A percentile compares a stretch with the other conserved stretches of the same genome.
phyloP scores from a whole-genome alignment of 202 grass and related monocot species.

The Setaria italica region DNA sequence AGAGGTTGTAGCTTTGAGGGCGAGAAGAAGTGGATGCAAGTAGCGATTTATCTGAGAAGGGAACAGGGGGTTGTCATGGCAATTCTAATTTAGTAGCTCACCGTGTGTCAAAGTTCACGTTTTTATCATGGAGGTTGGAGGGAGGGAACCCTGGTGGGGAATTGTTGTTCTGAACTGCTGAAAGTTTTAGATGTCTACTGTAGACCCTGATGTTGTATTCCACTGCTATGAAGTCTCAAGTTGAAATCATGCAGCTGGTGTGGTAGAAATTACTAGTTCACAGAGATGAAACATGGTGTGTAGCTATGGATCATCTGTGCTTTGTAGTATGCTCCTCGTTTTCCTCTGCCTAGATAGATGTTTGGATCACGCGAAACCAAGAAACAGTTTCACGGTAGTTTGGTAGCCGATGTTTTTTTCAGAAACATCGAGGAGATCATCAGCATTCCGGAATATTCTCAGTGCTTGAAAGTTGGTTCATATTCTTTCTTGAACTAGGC shows the following conservation, averaged over 20 bases:
- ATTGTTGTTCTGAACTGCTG: not conserved
- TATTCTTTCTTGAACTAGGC: conserved; percentile 8
- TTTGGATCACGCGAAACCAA: not conserved
- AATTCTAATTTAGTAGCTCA: not conserved
- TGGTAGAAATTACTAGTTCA: conserved; percentile 6
- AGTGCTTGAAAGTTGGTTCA: conserved; percentile 11
- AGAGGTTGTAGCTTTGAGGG: not conserved
- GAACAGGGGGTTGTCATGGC: not conserved
- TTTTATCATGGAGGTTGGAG: not conserved
- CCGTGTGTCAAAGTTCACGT: not conserved
- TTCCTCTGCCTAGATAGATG: not conserved
- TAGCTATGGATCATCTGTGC: not conserved
- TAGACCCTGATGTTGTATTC: not conserved
- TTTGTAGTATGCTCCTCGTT: not conserved
- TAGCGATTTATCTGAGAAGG: not conserved
- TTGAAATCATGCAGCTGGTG: not conserved
- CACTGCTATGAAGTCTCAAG: not conserved
- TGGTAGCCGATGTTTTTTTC: not conserved
- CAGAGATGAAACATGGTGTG: not conserved
- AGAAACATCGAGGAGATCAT: conserved; percentile 7
- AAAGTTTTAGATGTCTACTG: not conserved
- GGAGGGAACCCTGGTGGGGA: not conserved
- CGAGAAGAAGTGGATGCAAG: not conserved
- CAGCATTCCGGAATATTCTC: conserved; percentile 17
- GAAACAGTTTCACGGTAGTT: not conserved